Conservation (phyloP, 1,139 yeast species). For the Debaryomyces nepalensis region DNA sequence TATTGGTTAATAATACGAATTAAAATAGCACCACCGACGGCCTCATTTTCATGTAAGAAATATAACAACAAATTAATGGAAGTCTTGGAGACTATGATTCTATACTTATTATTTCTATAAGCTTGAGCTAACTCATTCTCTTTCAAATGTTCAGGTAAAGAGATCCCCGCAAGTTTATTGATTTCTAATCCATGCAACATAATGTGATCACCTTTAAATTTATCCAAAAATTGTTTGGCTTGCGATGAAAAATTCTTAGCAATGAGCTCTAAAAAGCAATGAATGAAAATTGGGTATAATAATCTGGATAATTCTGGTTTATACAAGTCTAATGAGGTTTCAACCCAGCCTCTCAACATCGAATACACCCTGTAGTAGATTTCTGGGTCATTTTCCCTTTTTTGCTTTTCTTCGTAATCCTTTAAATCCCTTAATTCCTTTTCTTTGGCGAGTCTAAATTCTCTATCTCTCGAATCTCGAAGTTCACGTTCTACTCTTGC, state of each 20-base stretch:
- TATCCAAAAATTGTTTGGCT: slow-evolving; percentile 78
- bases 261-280: slow-evolving; percentile 80
- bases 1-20: slow-evolving; percentile 87
- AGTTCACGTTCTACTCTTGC: slow-evolving; percentile 42
- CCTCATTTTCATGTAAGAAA: slow-evolving; percentile 90
- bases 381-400: slow-evolving; percentile 62
- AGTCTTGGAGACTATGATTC: slow-evolving; percentile 78
- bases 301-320: slow-evolving; percentile 85
- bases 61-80: slow-evolving; percentile 82
- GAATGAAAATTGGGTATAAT: slow-evolving; percentile 88
- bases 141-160: slow-evolving; percentile 77
- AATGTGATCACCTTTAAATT: slow-evolving; percentile 72
- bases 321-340: slow-evolving; percentile 87
- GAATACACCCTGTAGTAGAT: slow-evolving; percentile 78
- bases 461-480: slow-evolving; percentile 47
- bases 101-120: slow-evolving; percentile 74
- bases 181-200: slow-evolving; percentile 81
- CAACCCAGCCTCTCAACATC: slow-evolving; percentile 86
- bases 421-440: slow-evolving; percentile 47
- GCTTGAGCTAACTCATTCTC: slow-evolving; percentile 83
- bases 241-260: slow-evolving; percentile 60
- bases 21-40: slow-evolving; percentile 86
- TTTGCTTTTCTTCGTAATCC: slow-evolving; percentile 44
- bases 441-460: slow-evolving; percentile 44
- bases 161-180: slow-evolving; percentile 69